phyloP scores from a whole-genome alignment of 163 green algal species.

The Scenedesmus sp. region DNA sequence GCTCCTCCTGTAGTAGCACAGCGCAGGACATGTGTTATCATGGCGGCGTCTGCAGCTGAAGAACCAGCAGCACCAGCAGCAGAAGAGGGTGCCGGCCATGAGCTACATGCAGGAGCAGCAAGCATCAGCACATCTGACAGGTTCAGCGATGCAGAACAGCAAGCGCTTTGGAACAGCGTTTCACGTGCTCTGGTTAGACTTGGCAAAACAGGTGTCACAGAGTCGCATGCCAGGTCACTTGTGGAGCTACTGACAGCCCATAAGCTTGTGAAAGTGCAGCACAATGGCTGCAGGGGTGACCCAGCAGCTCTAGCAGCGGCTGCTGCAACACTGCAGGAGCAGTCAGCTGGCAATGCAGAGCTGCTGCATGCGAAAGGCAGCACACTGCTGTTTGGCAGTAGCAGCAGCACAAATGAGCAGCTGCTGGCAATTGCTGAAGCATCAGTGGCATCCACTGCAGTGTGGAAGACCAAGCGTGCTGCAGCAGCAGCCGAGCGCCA shows the following conservation, averaged over 20 bases:
- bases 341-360: not conserved
- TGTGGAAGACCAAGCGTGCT: constrained; percentile 11
- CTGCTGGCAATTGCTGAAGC: constrained; percentile 33
- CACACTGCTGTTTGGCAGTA: constrained; percentile 42
- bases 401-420: not conserved
- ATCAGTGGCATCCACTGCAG: constrained; percentile 8
- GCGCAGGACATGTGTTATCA: not conserved
- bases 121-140: not conserved
- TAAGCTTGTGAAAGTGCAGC: constrained; percentile 49
- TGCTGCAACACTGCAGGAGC: not conserved
- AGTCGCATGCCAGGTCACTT: constrained; percentile 34
- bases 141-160: constrained; percentile 29
- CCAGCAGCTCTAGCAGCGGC: not conserved
- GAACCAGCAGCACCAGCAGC: not conserved
- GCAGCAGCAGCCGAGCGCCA: not conserved
- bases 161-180: constrained; percentile 42
- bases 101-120: not conserved
- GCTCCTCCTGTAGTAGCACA: not conserved
- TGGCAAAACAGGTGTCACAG: constrained; percentile 38
- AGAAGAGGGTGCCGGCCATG: not conserved
- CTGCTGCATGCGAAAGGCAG: constrained; percentile 41
- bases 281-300: constrained; percentile 9
- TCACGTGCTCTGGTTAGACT: constrained; percentile 32
- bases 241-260: constrained; percentile 21
- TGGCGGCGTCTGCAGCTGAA: not conserved